Conservation (phyloP, 495 filamentous ascomycete genomes). For the Penicillium cataractarum region DNA sequence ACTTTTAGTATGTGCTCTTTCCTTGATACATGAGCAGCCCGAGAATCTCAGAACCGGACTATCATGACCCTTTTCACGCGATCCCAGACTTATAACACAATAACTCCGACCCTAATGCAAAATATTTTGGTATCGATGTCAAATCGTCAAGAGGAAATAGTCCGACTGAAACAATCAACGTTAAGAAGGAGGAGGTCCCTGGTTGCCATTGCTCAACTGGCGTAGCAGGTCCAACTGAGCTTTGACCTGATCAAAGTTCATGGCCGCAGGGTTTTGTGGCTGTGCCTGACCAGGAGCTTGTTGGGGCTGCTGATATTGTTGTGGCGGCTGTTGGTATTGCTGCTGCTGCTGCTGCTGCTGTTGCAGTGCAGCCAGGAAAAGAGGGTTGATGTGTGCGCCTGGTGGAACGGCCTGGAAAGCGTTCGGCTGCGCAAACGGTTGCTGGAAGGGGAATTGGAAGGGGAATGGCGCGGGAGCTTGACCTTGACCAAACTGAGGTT, state of each 20-base stretch:
- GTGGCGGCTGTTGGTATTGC: conserved; percentile 36
- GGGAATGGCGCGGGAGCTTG: conserved; percentile 39
- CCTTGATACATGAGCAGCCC: conserved; percentile 9
- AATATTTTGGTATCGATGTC: conserved; percentile 23
- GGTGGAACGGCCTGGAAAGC: conserved; percentile 42
- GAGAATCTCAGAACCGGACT: conserved; percentile 8
- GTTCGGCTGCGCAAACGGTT: conserved; percentile 31
- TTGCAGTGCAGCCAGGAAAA: conserved; percentile 58
- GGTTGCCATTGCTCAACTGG: conserved; percentile 42
- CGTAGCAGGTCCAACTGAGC: conserved; percentile 52
- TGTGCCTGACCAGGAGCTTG: conserved; percentile 48
- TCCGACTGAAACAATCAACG: conserved; percentile 12
- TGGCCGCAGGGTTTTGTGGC: conserved; percentile 31
- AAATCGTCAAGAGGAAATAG: conserved; percentile 13
- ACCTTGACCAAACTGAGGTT: conserved; percentile 39
- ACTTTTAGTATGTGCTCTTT: conserved; percentile 21
- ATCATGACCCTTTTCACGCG: conserved; percentile 21
- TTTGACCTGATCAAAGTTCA: conserved; percentile 51
- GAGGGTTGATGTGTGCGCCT: conserved; percentile 68
- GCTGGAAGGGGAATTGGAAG: conserved; percentile 43
- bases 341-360: conserved; percentile 48
- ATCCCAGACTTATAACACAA: conserved; percentile 14
- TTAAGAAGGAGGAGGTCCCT: conserved; percentile 42
- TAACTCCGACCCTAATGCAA: conserved; percentile 37
- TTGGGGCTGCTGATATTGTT: conserved; percentile 38